Evolutionary conservation across 768 basidiomycete genomes (phyloP), one percentile per base, ranked within the genome.

Genomic region (Psilocybe sp.): DNA sequence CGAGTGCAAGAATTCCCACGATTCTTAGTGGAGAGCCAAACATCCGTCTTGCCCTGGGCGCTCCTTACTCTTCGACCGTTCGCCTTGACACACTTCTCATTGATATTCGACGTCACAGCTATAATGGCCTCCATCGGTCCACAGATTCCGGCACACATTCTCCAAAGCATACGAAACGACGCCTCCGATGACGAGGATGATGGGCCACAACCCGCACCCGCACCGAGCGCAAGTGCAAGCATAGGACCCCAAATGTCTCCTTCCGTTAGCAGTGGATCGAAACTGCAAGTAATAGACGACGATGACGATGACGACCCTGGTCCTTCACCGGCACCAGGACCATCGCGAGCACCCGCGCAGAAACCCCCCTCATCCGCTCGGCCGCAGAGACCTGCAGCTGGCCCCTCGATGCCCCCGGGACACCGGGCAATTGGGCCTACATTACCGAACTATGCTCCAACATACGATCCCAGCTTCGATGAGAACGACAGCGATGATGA

Each of bases 151-250:
- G 18, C 55, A 46, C 67, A 68, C 46, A 53, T 64, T 20, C 51
- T 66, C 48, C 11, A 37, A 51, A 40, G 49, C 47, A 33, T 45
- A 46, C 5, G 53, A 50, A 32, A 31, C 59, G 62, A 62, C 16
- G 64, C 60, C 23, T 80, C 83, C 23, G 80, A 82, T 19, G 84
- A 82, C 31, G 89, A 89, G 55, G 84, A 83, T 57, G 88, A 85
- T 60, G 76, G 74, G 2, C 92, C 90, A 0, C 77, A 80, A 2
- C 77, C 71, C 2, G 37, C 58, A 40, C 40, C 52, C 20, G 53
- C 57, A 12, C 51, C 62, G 1, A 58, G 58, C 6, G 37, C 36
- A 37, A 49, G 46, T 19, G 33, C 54, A 3, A 46, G 53, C 32
- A 50, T 57, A 33, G 54, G 56, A 11, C 57, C 60, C 32, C 44